These are phyloP conservation scores for Ciborinia camelliae DNA, from an alignment of 2,329 filamentous ascomycete genomes.

Conservation along the genomic window DNA sequence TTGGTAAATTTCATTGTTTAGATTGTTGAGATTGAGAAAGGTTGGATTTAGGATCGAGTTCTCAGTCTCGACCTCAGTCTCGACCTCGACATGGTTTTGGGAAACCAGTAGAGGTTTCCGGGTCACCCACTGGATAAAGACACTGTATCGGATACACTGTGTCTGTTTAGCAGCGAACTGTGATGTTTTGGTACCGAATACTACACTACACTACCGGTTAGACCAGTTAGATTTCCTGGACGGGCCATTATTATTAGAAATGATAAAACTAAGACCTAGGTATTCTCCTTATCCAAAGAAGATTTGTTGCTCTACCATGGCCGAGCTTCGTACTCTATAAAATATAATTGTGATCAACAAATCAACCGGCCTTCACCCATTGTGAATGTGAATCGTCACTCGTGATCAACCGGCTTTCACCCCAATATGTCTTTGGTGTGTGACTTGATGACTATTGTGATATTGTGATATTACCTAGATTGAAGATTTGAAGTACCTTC, in stretches of 20 bases:
- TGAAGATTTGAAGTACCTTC: neutral
- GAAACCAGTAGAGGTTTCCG: neutral
- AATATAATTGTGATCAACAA: slow-evolving; percentile 18
- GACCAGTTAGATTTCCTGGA: neutral
- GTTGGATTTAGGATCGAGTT: neutral
- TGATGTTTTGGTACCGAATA: neutral
- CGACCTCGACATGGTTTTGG: neutral
- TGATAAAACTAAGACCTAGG: neutral
- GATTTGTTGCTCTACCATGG: neutral
- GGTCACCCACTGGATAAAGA: neutral
- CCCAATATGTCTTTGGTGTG: slow-evolving; percentile 4
- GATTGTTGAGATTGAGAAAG: neutral
- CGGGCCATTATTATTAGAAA: neutral
- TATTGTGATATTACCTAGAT: no score
- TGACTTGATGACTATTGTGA: neutral
- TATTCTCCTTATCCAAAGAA: neutral
- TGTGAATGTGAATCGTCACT: no score
- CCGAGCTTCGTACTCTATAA: neutral
- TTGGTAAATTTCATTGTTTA: neutral
- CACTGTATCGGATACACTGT: no score
- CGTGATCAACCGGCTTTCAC: neutral
- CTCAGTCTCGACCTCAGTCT: neutral
- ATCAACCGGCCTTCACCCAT: neutral
- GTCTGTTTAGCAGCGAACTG: neutral
- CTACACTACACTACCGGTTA: neutral